A percentile compares a stretch with the other conserved stretches of the same genome.
Evolutionary conservation across 2,329 filamentous ascomycete genomes (phyloP).

Genomic region (Xylaria arbuscula): DNA sequence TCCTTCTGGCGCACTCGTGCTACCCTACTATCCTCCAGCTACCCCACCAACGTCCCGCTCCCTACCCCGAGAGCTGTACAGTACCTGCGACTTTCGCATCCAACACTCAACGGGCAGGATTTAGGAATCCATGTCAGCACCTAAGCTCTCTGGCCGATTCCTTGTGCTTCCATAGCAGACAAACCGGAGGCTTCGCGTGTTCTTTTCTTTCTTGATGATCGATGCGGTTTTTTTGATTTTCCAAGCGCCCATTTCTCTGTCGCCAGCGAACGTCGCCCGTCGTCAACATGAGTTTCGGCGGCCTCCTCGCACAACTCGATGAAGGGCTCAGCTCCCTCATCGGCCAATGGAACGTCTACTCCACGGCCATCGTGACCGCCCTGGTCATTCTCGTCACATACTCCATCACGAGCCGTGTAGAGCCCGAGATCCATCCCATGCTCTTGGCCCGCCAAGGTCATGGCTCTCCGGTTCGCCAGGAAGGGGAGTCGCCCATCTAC

Average conservation of each 20-base stretch:
- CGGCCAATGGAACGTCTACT: constrained; percentile 84
- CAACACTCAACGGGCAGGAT: constrained; percentile 18
- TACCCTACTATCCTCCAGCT: background rate
- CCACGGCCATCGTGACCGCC: constrained; percentile 75
- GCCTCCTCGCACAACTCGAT: constrained; percentile 75
- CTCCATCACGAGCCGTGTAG: constrained; percentile 75
- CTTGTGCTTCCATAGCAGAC: constrained; percentile 21
- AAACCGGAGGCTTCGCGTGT: constrained; percentile 13
- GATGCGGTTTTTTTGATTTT: constrained; percentile 2
- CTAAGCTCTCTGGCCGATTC: constrained; percentile 22
- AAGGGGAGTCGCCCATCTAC: constrained; percentile 87
- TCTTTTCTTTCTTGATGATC: background rate
- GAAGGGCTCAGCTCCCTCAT: constrained; percentile 74
- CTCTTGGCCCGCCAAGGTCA: constrained; percentile 87
- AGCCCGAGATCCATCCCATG: constrained; percentile 92
- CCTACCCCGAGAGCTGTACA: constrained; percentile 4
- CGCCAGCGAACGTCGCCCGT: constrained; percentile 21
- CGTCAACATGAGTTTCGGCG: constrained; percentile 57
- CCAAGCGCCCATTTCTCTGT: constrained; percentile 14
- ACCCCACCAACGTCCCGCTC: constrained; percentile 19
- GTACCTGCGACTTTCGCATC: constrained; percentile 10
- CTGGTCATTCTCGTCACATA: constrained; percentile 77
- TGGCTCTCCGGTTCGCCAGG: constrained; percentile 80
- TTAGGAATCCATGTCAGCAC: constrained; percentile 30
- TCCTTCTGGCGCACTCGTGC: background rate